Percentiles rank a stretch among this genome's conserved stretches.
phyloP scores from a whole-genome alignment of 345 rosid genomes.

The Ailanthus altissimus region DNA sequence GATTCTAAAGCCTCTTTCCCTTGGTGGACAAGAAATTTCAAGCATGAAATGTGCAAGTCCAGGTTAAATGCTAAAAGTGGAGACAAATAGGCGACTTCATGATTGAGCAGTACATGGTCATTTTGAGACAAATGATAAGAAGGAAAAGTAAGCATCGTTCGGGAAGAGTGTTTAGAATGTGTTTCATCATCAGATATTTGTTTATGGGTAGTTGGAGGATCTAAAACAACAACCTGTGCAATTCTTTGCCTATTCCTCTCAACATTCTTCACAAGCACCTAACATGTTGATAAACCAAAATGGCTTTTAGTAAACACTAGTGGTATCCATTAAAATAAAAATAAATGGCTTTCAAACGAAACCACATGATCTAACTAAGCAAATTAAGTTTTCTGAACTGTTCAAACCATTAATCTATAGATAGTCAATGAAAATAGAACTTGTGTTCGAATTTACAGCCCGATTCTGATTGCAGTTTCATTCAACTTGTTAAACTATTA shows the following conservation, averaged over 20 bases:
- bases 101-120: constrained; percentile 29
- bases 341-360: neutral
- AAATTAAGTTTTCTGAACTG: neutral
- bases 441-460: neutral
- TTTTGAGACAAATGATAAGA: constrained; percentile 40
- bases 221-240: constrained; percentile 73
- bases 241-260: constrained; percentile 53
- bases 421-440: neutral
- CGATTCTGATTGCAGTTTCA: neutral
- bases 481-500: neutral
- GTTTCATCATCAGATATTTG: constrained; percentile 18
- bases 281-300: constrained; percentile 7
- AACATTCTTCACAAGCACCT: constrained; percentile 65
- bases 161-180: constrained; percentile 28
- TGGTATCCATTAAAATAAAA: neutral
- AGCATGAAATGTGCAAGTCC: constrained; percentile 68
- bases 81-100: constrained; percentile 74
- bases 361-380: neutral
- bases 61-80: constrained; percentile 87
- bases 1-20: constrained; percentile 60
- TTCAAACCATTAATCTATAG: neutral
- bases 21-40: constrained; percentile 56
- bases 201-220: constrained; percentile 57
- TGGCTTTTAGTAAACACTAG: neutral
- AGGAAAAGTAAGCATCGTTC: constrained; percentile 63